Evolutionary conservation across 345 rosid species (phyloP).

Genomic region (Hibiscus tridactylites): DNA sequence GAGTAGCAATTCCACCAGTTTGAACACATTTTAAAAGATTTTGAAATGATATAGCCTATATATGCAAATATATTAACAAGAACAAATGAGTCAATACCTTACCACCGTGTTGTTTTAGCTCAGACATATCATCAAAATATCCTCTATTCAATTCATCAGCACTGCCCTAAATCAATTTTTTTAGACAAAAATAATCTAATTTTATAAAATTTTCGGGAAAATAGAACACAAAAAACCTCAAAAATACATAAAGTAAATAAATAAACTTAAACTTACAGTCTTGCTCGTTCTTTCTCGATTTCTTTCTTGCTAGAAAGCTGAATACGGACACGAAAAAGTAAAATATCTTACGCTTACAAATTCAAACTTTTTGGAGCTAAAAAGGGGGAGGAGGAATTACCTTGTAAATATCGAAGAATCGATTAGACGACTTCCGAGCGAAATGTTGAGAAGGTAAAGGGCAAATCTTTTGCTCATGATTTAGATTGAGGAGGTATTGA

Average conservation of each 20-base stretch:
- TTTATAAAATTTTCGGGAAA: conserved; percentile 13
- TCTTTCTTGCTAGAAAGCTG: conserved; percentile 72
- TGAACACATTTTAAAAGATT: neutral
- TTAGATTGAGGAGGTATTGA: neutral
- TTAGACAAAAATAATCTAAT: neutral
- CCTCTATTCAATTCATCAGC: conserved; percentile 93
- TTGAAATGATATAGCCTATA: neutral
- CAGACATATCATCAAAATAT: conserved; percentile 69
- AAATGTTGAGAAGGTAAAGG: conserved; percentile 30
- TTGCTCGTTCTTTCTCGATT: conserved; percentile 70
- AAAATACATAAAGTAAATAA: neutral
- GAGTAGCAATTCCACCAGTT: neutral
- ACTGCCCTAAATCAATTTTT: conserved; percentile 67
- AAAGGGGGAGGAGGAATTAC: conserved; percentile 12
- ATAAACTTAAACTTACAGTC: conserved; percentile 54
- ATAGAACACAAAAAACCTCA: neutral
- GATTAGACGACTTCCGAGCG: conserved; percentile 41
- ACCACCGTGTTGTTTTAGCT: conserved; percentile 76
- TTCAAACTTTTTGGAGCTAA: too few species aligned
- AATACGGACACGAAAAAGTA: neutral
- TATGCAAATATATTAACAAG: neutral
- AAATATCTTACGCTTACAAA: neutral
- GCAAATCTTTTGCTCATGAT: conserved; percentile 18
- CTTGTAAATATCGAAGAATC: conserved; percentile 70
- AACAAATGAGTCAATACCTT: conserved; percentile 43